Evolutionary conservation across 768 basidiomycete genomes (phyloP).

Genomic region (Leccinum aurantiacum): DNA sequence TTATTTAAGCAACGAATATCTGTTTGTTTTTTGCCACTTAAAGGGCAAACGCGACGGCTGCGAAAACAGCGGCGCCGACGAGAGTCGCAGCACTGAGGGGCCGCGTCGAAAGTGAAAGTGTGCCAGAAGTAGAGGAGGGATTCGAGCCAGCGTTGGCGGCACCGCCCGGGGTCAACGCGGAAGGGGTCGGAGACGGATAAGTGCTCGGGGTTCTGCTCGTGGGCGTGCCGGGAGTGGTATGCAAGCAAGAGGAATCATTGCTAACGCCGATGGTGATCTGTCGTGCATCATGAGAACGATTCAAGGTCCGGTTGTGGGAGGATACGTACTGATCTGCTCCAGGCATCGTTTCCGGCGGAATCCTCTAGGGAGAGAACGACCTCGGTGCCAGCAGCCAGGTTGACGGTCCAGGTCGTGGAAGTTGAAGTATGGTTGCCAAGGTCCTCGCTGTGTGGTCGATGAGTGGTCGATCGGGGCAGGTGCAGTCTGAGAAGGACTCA

Average conservation of each 20-base stretch:
- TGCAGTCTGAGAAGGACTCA: slow-evolving; percentile 34
- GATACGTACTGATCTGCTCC: slow-evolving; percentile 57
- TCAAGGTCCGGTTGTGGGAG: not conserved
- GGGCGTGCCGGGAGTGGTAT: slow-evolving; percentile 7
- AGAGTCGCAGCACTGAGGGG: slow-evolving; percentile 25
- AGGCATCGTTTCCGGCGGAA: slow-evolving; percentile 55
- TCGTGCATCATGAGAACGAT: not conserved
- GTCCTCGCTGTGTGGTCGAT: slow-evolving; percentile 50
- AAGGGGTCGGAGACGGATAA: slow-evolving; percentile 14
- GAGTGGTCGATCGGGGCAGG: slow-evolving; percentile 1
- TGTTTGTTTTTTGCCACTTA: slow-evolving; percentile 10
- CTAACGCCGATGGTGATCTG: slow-evolving; percentile 40
- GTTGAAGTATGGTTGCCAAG: slow-evolving; percentile 54
- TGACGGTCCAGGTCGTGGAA: slow-evolving; percentile 40
- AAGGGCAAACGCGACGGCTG: slow-evolving; percentile 24
- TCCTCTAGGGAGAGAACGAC: slow-evolving; percentile 58
- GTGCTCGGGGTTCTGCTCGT: not conserved
- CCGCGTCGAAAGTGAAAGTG: slow-evolving; percentile 25
- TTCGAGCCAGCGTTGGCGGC: slow-evolving; percentile 35
- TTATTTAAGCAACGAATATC: slow-evolving; percentile 23
- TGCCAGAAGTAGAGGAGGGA: slow-evolving; percentile 21
- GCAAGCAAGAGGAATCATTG: slow-evolving; percentile 40
- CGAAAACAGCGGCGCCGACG: slow-evolving; percentile 21
- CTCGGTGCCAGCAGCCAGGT: slow-evolving; percentile 46
- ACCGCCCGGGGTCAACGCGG: slow-evolving; percentile 26